phyloP scores from a whole-genome alignment of 257 asterid species.

The Ehretia macrophylla region DNA sequence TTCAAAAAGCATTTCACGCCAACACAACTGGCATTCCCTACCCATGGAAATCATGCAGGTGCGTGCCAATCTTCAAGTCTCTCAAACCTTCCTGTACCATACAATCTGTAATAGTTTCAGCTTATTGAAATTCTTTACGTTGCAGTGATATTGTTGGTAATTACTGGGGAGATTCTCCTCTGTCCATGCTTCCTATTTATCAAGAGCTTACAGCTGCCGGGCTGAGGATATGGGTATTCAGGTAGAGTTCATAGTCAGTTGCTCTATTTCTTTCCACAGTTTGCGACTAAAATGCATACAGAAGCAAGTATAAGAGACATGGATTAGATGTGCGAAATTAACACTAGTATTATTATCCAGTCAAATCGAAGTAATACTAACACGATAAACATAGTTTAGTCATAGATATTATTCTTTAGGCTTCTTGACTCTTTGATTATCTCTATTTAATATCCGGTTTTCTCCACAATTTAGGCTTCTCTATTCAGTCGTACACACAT shows the following conservation, averaged over 20 bases:
- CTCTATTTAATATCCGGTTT: no score
- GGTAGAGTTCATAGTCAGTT: slow-evolving; percentile 35
- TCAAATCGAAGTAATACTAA: no score
- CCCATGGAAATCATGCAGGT: slow-evolving; percentile 97
- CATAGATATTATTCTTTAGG: no score
- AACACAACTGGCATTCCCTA: slow-evolving; percentile 62
- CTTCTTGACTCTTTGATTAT: no score
- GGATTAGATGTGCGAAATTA: no score
- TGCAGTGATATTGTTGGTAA: slow-evolving; percentile 74
- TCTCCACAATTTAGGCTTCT: no score
- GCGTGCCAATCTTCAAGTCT: slow-evolving; percentile 2
- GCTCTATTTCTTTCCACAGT: neutral
- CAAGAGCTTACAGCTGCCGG: slow-evolving; percentile 83
- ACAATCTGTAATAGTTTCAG: neutral
- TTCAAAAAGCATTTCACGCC: slow-evolving; percentile 88
- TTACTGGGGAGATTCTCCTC: slow-evolving; percentile 88
- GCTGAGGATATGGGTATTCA: slow-evolving; percentile 86
- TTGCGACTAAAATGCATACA: neutral
- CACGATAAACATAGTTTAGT: no score
- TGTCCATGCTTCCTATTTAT: slow-evolving; percentile 90
- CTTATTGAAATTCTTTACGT: slow-evolving; percentile 12
- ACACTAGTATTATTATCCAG: no score
- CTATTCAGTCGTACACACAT: no score
- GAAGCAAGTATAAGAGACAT: no score
- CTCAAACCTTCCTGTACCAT: slow-evolving; percentile 5